phyloP scores from a whole-genome alignment of 1,284 basidiomycete genomes.

The Cutaneotrichosporon mucoides region DNA sequence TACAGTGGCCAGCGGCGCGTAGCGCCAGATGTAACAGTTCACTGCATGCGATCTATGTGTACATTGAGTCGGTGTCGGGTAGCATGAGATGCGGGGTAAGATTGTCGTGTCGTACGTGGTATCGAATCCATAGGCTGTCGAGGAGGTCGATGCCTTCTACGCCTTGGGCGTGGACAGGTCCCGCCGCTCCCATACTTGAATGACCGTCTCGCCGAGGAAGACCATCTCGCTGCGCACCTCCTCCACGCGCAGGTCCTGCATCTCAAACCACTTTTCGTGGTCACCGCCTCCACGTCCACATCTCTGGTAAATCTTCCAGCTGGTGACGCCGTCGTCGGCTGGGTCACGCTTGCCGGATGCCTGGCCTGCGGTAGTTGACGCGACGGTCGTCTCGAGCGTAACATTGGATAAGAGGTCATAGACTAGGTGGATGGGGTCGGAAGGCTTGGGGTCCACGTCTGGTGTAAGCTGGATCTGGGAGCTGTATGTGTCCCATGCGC shows the following conservation, averaged over 20 bases:
- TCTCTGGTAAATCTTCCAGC: constrained; percentile 88
- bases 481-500: too few relatives aligned
- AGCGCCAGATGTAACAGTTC: not conserved
- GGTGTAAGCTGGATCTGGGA: too few relatives aligned
- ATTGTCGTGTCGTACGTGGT: too few relatives aligned
- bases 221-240: constrained; percentile 97
- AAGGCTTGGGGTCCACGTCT: constrained; percentile 64
- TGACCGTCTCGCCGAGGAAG: constrained; percentile 89
- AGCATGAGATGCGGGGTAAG: too few relatives aligned
- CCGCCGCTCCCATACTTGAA: constrained; percentile 63
- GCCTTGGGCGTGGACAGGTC: constrained; percentile 32
- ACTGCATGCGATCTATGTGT: constrained; percentile 3
- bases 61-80: too few relatives aligned
- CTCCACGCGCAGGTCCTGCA: constrained; percentile 95
- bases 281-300: constrained; percentile 67
- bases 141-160: not conserved
- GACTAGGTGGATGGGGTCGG: constrained; percentile 58
- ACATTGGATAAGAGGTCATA: constrained; percentile 97
- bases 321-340: constrained; percentile 34
- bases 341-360: constrained; percentile 27
- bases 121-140: too few relatives aligned
- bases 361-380: constrained; percentile 61
- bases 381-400: constrained; percentile 83
- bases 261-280: constrained; percentile 90
- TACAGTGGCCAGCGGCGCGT: not conserved